These are phyloP conservation scores for Xylariaceae sp. DNA, from an alignment of 2,329 filamentous ascomycete genomes.

Conservation along the genomic window DNA sequence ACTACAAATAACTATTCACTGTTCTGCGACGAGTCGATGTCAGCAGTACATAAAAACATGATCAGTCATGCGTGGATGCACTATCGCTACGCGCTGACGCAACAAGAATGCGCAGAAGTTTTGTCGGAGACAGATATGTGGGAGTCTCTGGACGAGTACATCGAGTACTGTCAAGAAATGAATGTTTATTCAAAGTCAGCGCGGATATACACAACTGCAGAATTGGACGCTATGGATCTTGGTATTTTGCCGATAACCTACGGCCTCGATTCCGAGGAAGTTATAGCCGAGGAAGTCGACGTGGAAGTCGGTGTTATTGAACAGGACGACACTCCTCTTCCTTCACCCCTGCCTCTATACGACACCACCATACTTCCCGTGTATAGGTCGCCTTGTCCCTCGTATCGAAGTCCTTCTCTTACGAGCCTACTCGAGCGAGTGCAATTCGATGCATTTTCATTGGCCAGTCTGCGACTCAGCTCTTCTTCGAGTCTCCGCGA, in stretches of 20 bases:
- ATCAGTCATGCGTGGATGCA: neutral
- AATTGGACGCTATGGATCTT: neutral
- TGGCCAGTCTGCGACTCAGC: too few relatives aligned
- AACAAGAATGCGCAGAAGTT: neutral
- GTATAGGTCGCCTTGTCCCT: too few relatives aligned
- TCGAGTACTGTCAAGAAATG: slow-evolving; percentile 1
- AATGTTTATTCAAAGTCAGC: neutral
- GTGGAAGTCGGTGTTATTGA: neutral
- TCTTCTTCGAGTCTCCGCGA: too few relatives aligned
- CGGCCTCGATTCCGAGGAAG: neutral
- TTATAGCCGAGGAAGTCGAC: neutral
- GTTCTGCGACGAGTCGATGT: neutral
- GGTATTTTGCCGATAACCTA: neutral
- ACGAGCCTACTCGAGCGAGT: too few relatives aligned
- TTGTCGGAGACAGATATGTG: neutral
- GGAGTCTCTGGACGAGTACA: neutral
- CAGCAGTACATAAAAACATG: neutral
- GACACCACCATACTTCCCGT: too few relatives aligned
- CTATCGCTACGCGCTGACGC: neutral
- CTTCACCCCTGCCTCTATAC: too few relatives aligned
- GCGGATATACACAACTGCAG: neutral
- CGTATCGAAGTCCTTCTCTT: too few relatives aligned
- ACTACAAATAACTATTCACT: too few relatives aligned
- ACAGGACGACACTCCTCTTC: too few relatives aligned
- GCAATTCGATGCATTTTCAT: too few relatives aligned